Conservation (phyloP, 495 filamentous ascomycete species). For the Durotheca rogersii region DNA sequence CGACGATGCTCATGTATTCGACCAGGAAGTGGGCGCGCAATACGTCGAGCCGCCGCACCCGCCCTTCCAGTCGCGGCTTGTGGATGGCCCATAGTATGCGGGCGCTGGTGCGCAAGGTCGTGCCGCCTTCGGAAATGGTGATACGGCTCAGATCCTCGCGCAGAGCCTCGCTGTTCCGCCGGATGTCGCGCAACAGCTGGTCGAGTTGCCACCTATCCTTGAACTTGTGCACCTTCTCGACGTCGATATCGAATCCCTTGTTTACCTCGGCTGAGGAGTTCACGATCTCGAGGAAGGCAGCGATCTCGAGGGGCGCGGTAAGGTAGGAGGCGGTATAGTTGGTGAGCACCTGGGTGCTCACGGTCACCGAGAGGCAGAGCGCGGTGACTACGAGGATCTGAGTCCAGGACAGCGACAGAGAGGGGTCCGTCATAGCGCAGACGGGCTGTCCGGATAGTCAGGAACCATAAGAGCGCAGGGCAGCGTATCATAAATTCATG, state of each 20-base stretch:
- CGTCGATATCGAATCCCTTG: constrained; percentile 57
- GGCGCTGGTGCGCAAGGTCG: constrained; percentile 46
- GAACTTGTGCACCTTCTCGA: constrained; percentile 49
- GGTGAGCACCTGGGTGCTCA: constrained; percentile 44
- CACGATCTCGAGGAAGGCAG: constrained; percentile 50
- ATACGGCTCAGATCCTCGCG: constrained; percentile 51
- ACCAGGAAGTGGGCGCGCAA: constrained; percentile 59
- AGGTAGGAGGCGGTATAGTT: constrained; percentile 49
- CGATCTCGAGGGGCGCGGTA: constrained; percentile 50
- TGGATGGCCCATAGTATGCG: constrained; percentile 52
- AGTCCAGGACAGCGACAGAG: constrained; percentile 45
- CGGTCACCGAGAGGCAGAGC: constrained; percentile 46
- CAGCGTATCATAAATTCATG: constrained; percentile 22
- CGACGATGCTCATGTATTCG: constrained; percentile 55
- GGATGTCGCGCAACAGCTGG: constrained; percentile 53
- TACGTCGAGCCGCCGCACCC: constrained; percentile 59
- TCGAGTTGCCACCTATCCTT: constrained; percentile 54
- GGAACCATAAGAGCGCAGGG: constrained; percentile 21
- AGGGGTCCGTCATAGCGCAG: constrained; percentile 42
- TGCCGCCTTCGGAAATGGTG: constrained; percentile 43
- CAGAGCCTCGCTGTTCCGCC: constrained; percentile 55
- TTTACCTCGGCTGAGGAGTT: constrained; percentile 52
- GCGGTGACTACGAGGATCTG: constrained; percentile 51
- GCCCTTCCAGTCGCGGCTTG: constrained; percentile 47
- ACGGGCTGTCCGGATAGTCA: constrained; percentile 7